Evolutionary conservation across 805 yeast genomes (phyloP).

Genomic region (Candida coquimbonensis): DNA sequence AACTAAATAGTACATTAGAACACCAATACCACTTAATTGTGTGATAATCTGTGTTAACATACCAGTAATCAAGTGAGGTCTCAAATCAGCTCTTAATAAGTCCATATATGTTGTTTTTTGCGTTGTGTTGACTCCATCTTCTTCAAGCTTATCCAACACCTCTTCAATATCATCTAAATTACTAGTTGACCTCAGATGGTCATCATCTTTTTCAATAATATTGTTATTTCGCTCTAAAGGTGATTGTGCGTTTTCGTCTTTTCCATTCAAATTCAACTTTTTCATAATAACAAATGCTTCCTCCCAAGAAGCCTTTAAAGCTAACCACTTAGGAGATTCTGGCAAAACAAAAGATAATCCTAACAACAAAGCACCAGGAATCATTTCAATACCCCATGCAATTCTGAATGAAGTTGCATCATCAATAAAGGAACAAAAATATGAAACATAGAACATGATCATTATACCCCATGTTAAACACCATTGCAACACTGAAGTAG

Average conservation of each 20-base stretch:
- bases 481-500: conserved; percentile 49
- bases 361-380: conserved; percentile 43
- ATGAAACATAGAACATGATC: conserved; percentile 45
- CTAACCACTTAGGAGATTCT: conserved; percentile 57
- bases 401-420: conserved; percentile 51
- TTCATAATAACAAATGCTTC: conserved; percentile 28
- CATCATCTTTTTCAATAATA: background rate
- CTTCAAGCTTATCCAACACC: conserved; percentile 14
- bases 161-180: conserved; percentile 21
- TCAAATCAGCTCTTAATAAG: conserved; percentile 28
- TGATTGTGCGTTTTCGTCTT: background rate
- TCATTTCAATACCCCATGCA: conserved; percentile 54
- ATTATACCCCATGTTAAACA: conserved; percentile 53
- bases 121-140: conserved; percentile 5
- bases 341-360: conserved; percentile 36
- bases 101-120: conserved; percentile 25
- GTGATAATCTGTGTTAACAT: conserved; percentile 32
- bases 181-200: background rate
- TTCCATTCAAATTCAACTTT: conserved; percentile 8
- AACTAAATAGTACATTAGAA: conserved; percentile 37
- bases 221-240: too few species aligned
- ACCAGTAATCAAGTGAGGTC: conserved; percentile 33
- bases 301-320: conserved; percentile 29
- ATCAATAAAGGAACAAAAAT: conserved; percentile 36
- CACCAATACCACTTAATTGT: conserved; percentile 40